Conservation (phyloP, 225 moss, liverwort and hornwort species). For the Anthoceros angustus region DNA sequence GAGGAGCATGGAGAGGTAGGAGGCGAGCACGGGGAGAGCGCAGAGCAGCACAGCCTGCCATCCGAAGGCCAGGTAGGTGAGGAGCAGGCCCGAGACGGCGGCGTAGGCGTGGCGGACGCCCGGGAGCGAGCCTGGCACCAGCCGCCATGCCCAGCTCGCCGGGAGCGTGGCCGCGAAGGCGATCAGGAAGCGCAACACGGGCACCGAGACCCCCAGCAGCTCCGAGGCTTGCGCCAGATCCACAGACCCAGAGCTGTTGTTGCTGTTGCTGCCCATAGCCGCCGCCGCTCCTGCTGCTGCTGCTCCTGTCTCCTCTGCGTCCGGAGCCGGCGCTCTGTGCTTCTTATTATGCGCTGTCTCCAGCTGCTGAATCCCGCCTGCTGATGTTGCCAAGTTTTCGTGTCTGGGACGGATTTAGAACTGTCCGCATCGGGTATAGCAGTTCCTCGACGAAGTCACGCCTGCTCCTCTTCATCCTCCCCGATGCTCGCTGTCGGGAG, state of each 20-base stretch:
- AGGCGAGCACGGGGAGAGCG: slow-evolving; percentile 40
- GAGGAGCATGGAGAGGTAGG: slow-evolving; percentile 54
- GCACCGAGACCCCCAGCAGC: slow-evolving; percentile 56
- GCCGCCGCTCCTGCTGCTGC: too few relatives aligned
- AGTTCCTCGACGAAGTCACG: too few relatives aligned
- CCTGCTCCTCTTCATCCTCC: too few relatives aligned
- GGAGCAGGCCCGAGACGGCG: slow-evolving; percentile 49
- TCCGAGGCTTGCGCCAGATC: slow-evolving; percentile 35
- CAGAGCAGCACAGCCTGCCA: slow-evolving; percentile 51
- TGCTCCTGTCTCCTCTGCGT: too few relatives aligned
- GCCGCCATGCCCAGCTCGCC: slow-evolving; percentile 27
- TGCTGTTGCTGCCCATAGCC: too few relatives aligned
- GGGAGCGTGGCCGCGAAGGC: slow-evolving; percentile 66
- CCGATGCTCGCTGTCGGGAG: too few relatives aligned
- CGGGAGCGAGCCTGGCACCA: slow-evolving; percentile 18
- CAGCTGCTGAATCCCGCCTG: too few relatives aligned
- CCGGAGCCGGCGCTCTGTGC: too few relatives aligned
- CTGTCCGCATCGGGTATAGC: too few relatives aligned
- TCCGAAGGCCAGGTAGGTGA: slow-evolving; percentile 70
- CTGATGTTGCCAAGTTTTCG: too few relatives aligned
- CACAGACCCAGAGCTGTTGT: slow-evolving; percentile 10
- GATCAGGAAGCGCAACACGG: slow-evolving; percentile 52
- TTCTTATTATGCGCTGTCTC: too few relatives aligned
- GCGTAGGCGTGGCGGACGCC: slow-evolving; percentile 45
- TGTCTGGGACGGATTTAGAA: too few relatives aligned